A percentile compares a stretch with the other conserved stretches of the same genome.
These are phyloP conservation scores for Zancudomyces culisetae DNA, from an alignment of 371 early-diverging fungal genomes.

Conservation along the genomic window DNA sequence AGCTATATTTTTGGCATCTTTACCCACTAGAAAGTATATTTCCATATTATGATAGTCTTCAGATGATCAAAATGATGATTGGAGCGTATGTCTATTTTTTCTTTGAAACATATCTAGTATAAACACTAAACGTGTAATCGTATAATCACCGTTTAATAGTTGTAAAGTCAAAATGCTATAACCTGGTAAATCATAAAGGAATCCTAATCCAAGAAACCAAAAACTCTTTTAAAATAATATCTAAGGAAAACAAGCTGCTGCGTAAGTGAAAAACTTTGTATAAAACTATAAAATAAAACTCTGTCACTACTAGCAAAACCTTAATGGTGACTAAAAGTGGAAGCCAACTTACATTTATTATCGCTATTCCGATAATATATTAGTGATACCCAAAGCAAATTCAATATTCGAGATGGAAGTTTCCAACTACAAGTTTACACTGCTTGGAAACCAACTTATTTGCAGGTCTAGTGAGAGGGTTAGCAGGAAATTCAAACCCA, in stretches of 20 bases:
- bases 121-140: no score
- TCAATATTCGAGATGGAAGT: conserved; percentile 45
- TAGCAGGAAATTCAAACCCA: conserved; percentile 69
- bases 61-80: no score
- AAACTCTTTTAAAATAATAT: conserved; percentile 63
- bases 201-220: conserved; percentile 79
- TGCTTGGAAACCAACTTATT: conserved; percentile 68
- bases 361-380: no score
- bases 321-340: no score
- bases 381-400: conserved; percentile 49
- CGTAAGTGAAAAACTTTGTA: conserved; percentile 14
- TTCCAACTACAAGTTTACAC: conserved; percentile 26
- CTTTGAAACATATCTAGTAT: no score
- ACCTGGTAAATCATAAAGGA: conserved; percentile 52
- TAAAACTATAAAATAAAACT: no score
- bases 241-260: conserved; percentile 30
- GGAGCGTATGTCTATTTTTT: no score
- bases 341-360: no score
- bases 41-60: no score
- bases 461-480: conserved; percentile 58
- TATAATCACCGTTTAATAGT: conserved; percentile 39
- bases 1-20: no score
- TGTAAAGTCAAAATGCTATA: conserved; percentile 55
- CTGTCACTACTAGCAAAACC: no score
- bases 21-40: no score